Base-by-base conservation (phyloP, 2,329 filamentous ascomycete genomes). In the Fusarium ramigenum region DNA sequence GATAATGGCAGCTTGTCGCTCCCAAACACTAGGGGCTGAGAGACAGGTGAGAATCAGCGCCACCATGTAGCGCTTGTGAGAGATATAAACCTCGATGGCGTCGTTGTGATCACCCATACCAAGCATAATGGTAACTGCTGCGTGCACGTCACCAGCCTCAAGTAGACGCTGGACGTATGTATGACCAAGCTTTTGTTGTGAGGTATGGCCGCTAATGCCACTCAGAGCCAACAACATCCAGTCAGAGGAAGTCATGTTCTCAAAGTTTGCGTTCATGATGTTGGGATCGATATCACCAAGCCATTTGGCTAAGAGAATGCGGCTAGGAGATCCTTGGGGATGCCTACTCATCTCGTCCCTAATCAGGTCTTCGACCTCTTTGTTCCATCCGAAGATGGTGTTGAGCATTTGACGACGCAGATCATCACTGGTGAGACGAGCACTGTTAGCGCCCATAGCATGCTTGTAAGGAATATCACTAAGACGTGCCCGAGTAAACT, bases 191-290 rank as follows among this genome's bases (percentile, higher is more conserved):
- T 97, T 97, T 80, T 97, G 95, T 77, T 97, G 93, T 3, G 94
- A 94, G 42, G 90, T 87, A 28, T 84, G 81, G 6, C 91, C 89
- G 58, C 93, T 94, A 83, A 98, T 97, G 44, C 94, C 93, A 79
- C 94, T 97, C 58, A 99, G 84, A 16, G 96, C 96, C 40, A 99
- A 85, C 66, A 98, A 84, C 94, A 99, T 98, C 96, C 96, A 99
- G 82, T 98, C 96, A 0, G 94, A 93, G 5, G 93, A 94, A 15
- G 94, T 96, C 88, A 96, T 95, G n/a, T 93, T 92, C 74, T 96
- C 91, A 0, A 94, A 93, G 47, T 90, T 93, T 5, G 93, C 90
- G 16, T 91, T 88, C 89, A 97, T 93, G 44, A 94, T 88, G 77
- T 97, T 94, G 1, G 92, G 88, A 66, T 94, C 91, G 42, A 94